Evolutionary conservation across 768 basidiomycete species (phyloP).

Genomic region (Kwoniella botswanensis): DNA sequence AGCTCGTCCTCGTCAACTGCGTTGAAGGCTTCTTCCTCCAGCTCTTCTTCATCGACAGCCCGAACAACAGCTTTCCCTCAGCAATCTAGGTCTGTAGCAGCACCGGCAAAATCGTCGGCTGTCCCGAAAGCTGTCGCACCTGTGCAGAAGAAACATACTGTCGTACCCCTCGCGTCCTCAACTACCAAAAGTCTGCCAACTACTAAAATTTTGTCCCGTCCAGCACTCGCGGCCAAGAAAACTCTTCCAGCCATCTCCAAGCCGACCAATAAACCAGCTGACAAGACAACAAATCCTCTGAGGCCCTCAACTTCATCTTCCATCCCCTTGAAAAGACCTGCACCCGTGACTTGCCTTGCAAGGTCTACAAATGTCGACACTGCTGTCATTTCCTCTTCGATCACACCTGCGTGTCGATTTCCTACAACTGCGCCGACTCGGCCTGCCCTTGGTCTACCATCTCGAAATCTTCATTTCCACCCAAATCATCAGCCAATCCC

Average conservation of each 20-base stretch:
- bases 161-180: constrained; percentile 10
- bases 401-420: background rate
- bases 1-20: constrained; percentile 20
- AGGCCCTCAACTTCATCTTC: constrained; percentile 11
- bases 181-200: constrained; percentile 2
- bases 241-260: background rate
- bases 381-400: background rate
- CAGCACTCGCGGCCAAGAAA: constrained; percentile 10
- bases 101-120: background rate
- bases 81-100: background rate
- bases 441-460: constrained; percentile 37
- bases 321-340: constrained; percentile 36
- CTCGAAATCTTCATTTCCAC: constrained; percentile 26
- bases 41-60: background rate
- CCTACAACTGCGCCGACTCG: constrained; percentile 3
- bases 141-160: background rate
- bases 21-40: background rate
- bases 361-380: background rate
- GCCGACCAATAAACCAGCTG: background rate
- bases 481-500: constrained; percentile 10
- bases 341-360: background rate
- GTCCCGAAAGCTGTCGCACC: background rate
- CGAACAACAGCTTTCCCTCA: background rate
- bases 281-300: background rate
- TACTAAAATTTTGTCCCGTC: constrained; percentile 9